A percentile compares a stretch with the other conserved stretches of the same genome.
These are phyloP conservation scores for Globisporangium heterothallicum DNA, from an alignment of 352 stramenopile genomes.

Conservation along the genomic window DNA sequence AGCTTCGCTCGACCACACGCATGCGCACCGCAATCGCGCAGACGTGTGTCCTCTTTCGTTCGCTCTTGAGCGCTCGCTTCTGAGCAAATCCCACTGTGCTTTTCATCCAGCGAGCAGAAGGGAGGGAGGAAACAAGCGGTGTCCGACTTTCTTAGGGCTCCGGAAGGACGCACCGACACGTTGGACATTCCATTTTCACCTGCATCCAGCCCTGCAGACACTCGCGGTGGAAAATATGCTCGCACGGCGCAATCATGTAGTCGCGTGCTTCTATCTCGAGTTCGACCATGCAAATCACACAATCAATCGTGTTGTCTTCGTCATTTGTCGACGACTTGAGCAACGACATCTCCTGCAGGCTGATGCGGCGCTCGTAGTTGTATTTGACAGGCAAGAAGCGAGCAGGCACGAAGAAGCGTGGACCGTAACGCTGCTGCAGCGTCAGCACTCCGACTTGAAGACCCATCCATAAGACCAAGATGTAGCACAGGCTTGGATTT, in stretches of 20 bases:
- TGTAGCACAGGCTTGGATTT: slow-evolving; percentile 57
- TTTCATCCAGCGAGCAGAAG: not conserved
- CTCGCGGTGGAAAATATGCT: slow-evolving; percentile 94
- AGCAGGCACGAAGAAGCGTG: slow-evolving; percentile 94
- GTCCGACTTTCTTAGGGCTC: slow-evolving; percentile 40
- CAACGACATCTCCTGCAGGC: slow-evolving; percentile 57
- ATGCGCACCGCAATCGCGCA: not conserved
- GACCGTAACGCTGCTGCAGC: slow-evolving; percentile 90
- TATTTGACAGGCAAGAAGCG: slow-evolving; percentile 96
- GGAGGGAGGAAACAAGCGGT: not conserved
- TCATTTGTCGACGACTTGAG: slow-evolving; percentile 49
- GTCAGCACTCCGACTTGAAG: slow-evolving; percentile 91
- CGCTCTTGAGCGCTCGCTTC: not conserved
- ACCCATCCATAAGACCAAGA: slow-evolving; percentile 88
- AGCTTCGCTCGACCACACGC: no score
- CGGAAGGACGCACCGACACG: slow-evolving; percentile 89
- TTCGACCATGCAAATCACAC: slow-evolving; percentile 86
- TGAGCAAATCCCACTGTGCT: not conserved
- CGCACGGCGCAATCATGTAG: slow-evolving; percentile 96
- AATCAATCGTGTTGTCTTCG: slow-evolving; percentile 67
- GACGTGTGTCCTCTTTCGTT: not conserved
- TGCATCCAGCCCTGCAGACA: slow-evolving; percentile 97
- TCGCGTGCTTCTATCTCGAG: slow-evolving; percentile 71
- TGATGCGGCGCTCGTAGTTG: slow-evolving; percentile 92
- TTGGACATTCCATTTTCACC: slow-evolving; percentile 97